Conservation (phyloP, 805 yeast species). For the Komagataella kurtzmanii region DNA sequence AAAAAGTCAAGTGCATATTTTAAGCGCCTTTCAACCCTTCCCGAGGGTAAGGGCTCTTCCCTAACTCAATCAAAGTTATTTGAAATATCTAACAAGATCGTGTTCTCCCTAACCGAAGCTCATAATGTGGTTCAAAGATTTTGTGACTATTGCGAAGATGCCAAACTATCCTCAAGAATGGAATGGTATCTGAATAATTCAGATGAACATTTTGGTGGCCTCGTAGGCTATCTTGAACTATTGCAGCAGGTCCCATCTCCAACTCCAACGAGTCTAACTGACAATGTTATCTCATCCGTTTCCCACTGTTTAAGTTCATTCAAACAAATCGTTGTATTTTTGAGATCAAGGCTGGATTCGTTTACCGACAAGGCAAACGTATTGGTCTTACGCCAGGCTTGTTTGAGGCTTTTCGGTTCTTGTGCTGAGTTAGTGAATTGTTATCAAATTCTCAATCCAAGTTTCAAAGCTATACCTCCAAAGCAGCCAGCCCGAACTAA, state of each 20-base stretch:
- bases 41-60: conserved; percentile 23
- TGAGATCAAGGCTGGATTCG: not conserved
- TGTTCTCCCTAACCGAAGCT: conserved; percentile 51
- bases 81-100: conserved; percentile 43
- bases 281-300: conserved; percentile 2
- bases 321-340: not conserved
- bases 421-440: not conserved
- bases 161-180: conserved; percentile 37
- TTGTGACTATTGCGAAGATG: conserved; percentile 44
- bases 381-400: not conserved
- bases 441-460: not conserved
- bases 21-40: conserved; percentile 49
- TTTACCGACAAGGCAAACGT: not conserved
- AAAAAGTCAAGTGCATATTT: conserved; percentile 50
- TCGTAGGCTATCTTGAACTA: not conserved
- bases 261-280: not conserved
- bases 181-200: conserved; percentile 11
- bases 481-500: not conserved
- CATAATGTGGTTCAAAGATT: conserved; percentile 45
- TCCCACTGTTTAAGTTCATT: not conserved
- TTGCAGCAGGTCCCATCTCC: not conserved
- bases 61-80: conserved; percentile 13
- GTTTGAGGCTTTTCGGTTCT: not conserved
- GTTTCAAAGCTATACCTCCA: not conserved
- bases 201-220: not conserved